phyloP scores from a whole-genome alignment of 208 protist genomes.

The Acanthamoeba royreba region DNA sequence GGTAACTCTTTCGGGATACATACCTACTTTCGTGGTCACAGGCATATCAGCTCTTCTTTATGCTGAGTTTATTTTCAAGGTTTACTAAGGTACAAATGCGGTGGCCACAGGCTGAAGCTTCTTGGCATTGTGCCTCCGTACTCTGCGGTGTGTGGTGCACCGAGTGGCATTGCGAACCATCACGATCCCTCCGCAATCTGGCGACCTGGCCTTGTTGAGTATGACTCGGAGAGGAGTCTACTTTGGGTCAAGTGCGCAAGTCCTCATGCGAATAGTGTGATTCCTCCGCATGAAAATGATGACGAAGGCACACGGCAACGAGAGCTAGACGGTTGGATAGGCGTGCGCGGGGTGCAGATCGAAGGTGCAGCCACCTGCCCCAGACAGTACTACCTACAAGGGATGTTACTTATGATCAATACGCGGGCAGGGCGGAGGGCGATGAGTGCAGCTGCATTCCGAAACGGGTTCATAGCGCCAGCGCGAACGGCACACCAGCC shows the following conservation, averaged over 20 bases:
- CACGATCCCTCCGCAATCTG: no score
- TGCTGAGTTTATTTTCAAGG: no score
- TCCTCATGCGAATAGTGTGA: not conserved
- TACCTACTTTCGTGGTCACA: not conserved
- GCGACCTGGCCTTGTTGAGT: not conserved
- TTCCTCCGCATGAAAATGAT: not conserved
- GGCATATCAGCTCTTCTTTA: not conserved
- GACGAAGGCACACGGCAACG: not conserved
- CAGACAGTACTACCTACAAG: no score
- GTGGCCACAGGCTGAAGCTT: not conserved
- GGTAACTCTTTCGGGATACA: not conserved
- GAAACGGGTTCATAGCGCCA: not conserved
- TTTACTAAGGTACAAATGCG: not conserved
- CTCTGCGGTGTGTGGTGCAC: not conserved
- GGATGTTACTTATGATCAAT: not conserved
- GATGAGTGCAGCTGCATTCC: not conserved
- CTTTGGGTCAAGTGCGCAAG: not conserved
- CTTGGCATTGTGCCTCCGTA: not conserved
- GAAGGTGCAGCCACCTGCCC: not conserved
- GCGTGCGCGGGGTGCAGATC: not conserved
- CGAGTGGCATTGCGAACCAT: no score
- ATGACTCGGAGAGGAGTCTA: not conserved
- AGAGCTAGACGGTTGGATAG: not conserved
- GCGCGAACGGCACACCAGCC: no score
- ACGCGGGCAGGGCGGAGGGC: not conserved